Evolutionary conservation across 2,329 filamentous ascomycete species (phyloP), one percentile per base, ranked within the genome.

Genomic region (Microcyclosporella mali): DNA sequence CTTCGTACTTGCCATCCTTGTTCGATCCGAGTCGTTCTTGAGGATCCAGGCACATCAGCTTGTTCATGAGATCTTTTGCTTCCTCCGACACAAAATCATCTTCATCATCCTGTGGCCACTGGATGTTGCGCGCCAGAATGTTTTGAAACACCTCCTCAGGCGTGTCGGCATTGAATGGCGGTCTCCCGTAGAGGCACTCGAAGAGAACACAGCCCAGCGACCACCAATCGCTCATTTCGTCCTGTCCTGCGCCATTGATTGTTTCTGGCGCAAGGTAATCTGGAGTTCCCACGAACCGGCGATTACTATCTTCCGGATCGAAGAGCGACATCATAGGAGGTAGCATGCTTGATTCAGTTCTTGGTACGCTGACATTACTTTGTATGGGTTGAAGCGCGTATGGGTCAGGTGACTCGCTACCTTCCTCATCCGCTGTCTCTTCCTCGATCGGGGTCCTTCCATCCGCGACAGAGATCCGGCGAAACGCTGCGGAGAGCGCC

Each of bases 161-260:
- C 36, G 89, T 88, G 15, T 76, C 73, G 1, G 88, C 92, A 63
- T 97, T 88, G 65, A 98, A 98, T 0, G 92, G 92, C 1, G 92
- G 92, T 45, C 87, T 84, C 1, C 92, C 92, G 59, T 87, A 97
- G 2, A 98, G 70, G 53, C 95, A 95, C 59, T 98, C 92, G 58
- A 95, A 98, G 66, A 97, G 71, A 56, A 98, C 97, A 64, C 94
- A 98, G 1, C 92, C 92, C n/a, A 98, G 76, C 16, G 92, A 97
- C 92, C 92, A 98, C 92, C 92, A 98, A 79, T 98, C 92, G 61
- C 92, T 97, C 54, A 90, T 92, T 65, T 97, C 90, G 59, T 98
- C 92, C 65, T 98, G 92, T 1, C 90, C 88, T 53, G 88, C 82
- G 37, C 94, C 92, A 52, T 88, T 89, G 60, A 98, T 94, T 0